phyloP scores from a whole-genome alignment of 2,329 filamentous ascomycete species.

The Arthrocladium fulminans region DNA sequence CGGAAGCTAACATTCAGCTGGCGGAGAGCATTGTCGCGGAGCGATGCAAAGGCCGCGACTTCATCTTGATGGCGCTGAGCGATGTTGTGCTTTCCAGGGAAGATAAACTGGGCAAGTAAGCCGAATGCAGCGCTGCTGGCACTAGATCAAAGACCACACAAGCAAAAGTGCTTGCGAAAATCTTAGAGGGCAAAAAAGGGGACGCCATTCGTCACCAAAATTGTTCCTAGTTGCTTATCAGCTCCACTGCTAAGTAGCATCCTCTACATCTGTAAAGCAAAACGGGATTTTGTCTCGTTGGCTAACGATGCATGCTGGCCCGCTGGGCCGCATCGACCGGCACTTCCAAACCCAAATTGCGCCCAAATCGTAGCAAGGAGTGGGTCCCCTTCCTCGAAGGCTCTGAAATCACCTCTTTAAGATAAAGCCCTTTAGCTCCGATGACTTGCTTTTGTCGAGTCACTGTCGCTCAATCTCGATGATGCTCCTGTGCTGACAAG shows the following conservation, averaged over 20 bases:
- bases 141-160: not conserved
- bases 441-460: not conserved
- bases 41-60: constrained; percentile 12
- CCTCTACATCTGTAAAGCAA: too few relatives aligned
- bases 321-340: not conserved
- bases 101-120: not conserved
- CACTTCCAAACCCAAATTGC: not conserved
- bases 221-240: not conserved
- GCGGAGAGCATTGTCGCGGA: constrained; percentile 17
- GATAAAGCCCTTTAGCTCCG: not conserved
- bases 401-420: too few relatives aligned
- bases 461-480: not conserved
- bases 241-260: not conserved
- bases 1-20: constrained; percentile 16
- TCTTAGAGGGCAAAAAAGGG: not conserved
- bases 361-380: not conserved
- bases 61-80: constrained; percentile 14
- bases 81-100: constrained; percentile 13
- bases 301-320: not conserved
- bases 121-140: not conserved
- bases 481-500: constrained; percentile 5
- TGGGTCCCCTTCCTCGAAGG: too few relatives aligned
- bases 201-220: not conserved
- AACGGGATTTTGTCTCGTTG: not conserved
- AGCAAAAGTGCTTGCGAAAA: too few relatives aligned